Evolutionary conservation across 1,284 basidiomycete species (phyloP).

Genomic region (Sutorius eximius): DNA sequence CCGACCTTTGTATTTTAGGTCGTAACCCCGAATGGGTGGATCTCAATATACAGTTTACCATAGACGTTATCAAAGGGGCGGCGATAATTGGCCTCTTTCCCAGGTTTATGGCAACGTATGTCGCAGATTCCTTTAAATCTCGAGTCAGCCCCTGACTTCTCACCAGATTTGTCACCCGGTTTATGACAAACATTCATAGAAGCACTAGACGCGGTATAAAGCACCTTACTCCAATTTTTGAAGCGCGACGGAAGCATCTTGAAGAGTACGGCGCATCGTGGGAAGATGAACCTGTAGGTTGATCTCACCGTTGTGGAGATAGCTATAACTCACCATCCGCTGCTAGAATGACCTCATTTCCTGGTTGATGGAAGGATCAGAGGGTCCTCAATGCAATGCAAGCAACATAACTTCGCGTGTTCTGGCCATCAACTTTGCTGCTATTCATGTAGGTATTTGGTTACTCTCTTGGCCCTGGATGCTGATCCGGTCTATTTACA

Average conservation of each 20-base stretch:
- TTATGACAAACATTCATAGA: constrained; percentile 8
- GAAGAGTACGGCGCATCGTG: constrained; percentile 33
- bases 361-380: constrained; percentile 45
- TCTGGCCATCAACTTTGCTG: constrained; percentile 41
- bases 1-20: constrained; percentile 29
- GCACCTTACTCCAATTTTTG: constrained; percentile 37
- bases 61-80: constrained; percentile 35
- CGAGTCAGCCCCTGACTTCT: not conserved
- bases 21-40: constrained; percentile 38
- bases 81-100: constrained; percentile 39
- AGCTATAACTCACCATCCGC: not conserved
- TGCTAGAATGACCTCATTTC: constrained; percentile 42
- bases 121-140: not conserved
- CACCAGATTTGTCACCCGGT: constrained; percentile 5
- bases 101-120: constrained; percentile 39
- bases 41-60: constrained; percentile 37
- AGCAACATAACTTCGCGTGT: constrained; percentile 35
- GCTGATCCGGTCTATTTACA: not conserved
- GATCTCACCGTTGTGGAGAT: not conserved
- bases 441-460: constrained; percentile 36
- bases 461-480: not conserved
- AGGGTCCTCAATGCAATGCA: constrained; percentile 30
- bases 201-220: constrained; percentile 17
- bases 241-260: constrained; percentile 34
- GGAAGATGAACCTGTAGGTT: constrained; percentile 38